Evolutionary conservation across 495 filamentous ascomycete species (phyloP).

Genomic region (Penicillium subrubescens): DNA sequence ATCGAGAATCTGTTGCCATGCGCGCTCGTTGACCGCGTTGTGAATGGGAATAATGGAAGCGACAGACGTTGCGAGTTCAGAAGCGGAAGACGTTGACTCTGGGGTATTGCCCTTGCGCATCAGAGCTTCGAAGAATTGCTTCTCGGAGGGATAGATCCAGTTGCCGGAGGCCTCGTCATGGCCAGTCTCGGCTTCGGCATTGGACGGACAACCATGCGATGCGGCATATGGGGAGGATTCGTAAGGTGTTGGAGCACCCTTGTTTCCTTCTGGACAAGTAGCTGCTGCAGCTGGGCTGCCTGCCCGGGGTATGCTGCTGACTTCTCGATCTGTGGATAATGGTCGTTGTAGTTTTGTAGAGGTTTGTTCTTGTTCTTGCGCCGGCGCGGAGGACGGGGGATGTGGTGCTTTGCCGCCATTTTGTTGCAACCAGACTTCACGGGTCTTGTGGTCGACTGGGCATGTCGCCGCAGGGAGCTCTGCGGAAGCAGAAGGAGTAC

Average conservation of each 20-base stretch:
- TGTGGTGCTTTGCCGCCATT: constrained; percentile 34
- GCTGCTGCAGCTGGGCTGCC: constrained; percentile 38
- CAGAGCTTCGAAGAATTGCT: constrained; percentile 95
- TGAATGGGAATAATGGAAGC: constrained; percentile 92
- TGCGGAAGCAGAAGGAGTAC: constrained; percentile 39
- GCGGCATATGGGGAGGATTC: constrained; percentile 31
- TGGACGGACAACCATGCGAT: constrained; percentile 58
- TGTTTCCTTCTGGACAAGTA: constrained; percentile 33
- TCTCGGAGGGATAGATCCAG: constrained; percentile 96
- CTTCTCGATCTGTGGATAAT: constrained; percentile 64
- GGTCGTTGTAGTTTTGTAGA: constrained; percentile 46
- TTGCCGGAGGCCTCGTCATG: constrained; percentile 67
- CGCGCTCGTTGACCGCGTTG: constrained; percentile 93
- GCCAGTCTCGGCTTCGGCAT: constrained; percentile 73
- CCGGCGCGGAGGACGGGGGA: constrained; percentile 31
- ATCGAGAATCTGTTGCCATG: constrained; percentile 77
- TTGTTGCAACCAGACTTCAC: constrained; percentile 76
- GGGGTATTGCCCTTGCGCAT: constrained; percentile 70
- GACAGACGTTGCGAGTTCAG: constrained; percentile 68
- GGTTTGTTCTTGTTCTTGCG: constrained; percentile 30
- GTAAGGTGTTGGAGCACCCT: constrained; percentile 31
- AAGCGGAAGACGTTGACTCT: constrained; percentile 38
- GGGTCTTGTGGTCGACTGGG: constrained; percentile 85
- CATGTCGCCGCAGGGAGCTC: constrained; percentile 53
- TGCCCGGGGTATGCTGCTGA: constrained; percentile 80